Evolutionary conservation across 2,329 filamentous ascomycete genomes (phyloP), one percentile per base, ranked within the genome.

Genomic region (Xylaria sp.): DNA sequence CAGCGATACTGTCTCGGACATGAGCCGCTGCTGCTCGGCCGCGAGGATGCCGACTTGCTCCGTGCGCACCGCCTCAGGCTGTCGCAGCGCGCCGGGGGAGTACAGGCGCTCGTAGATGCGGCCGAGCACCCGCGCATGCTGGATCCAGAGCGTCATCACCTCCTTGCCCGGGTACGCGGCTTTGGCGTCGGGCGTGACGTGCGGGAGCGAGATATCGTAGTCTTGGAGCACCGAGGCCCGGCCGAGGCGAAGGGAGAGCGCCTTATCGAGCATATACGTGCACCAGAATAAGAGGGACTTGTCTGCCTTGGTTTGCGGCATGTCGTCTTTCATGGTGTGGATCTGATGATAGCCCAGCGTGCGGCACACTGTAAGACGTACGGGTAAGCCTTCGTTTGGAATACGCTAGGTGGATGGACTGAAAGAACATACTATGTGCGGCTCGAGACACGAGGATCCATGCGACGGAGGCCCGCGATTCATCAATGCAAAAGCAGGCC

Each of bases 61-160:
- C 8, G 70, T 67, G 7, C 79, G 73, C 10, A 73, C 66, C 7
- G 70, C 54, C 8, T 74, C 72, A 0, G 73, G 65, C 59, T 79
- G 74, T 1, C 72, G 69, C 15, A 79, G 72, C 0, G 78, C 76
- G 4, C 75, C 77, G 1, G 77, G 77, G 27, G 76, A 78, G 66
- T 87, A 87, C 2, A 87, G 71, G 3, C 80, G 75, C 67, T 86
- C 80, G 60, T 87, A 87, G 25, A 86, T 81, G 4, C 81, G 78
- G 2, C 84, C 83, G 54, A 86, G 82, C 8, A 85, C 79, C n/a
- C 77, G 78, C n/a, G 83, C 81, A 11, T 83, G 77, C 46, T 76
- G 71, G 29, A 84, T 78, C 82, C 84, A 86, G 1, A 81, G 67
- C 10, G 74, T 71, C 60, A 83, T 81, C 8, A 78, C 76, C 21